Evolutionary conservation across 148 eudicot species (phyloP), one percentile per base, ranked within the genome.

Genomic region (Camellia lanceoleosa): DNA sequence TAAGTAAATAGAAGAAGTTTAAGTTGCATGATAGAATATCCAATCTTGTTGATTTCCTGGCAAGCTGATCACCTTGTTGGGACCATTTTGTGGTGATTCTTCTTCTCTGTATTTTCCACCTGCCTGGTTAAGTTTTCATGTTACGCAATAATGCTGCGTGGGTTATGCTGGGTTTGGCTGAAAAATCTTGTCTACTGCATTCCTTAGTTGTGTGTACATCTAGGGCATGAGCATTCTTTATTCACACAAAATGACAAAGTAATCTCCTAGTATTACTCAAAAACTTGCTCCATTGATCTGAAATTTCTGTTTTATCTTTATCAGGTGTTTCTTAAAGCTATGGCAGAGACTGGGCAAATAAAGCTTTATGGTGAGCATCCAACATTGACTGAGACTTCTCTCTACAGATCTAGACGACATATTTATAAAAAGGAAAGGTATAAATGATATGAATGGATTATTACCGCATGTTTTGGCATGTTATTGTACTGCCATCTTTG

Each of bases 321-420:
- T 73, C 85, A 96, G 99, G 99, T 90, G 54, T 96, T 96, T 83
- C 98, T 97, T 61, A 97, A 97, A 88, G 99, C 99, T 75, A 97
- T 97, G 99, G 99, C 99, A 78, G 98, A 94, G 88, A 91, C 92
- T 30, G 99, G 99, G 80, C 99, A 97, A 86, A 82, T 97, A 72
- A 97, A 94, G 88, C 93, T 97, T 71, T 94, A 90, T 82, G 97
- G 99, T 60, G 98, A 97, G 63, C 81, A 88, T 63, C 99, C 99
- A 79, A 93, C 99, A 80, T 72, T 86, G 76, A 97, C 99, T 11
- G 99, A 97, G 87, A 85, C 91, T 67, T 78, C 99, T 68, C 97
- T 97, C 10, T 97, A 90, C 83, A 89, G 98, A 88, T 98, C 99
- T 73, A 91, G 99, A 74, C 89, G 98, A 20, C 97, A 97, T 88